These are phyloP conservation scores for Cyphellophora attinorum DNA, from an alignment of 2,329 filamentous ascomycete species.

Conservation along the genomic window DNA sequence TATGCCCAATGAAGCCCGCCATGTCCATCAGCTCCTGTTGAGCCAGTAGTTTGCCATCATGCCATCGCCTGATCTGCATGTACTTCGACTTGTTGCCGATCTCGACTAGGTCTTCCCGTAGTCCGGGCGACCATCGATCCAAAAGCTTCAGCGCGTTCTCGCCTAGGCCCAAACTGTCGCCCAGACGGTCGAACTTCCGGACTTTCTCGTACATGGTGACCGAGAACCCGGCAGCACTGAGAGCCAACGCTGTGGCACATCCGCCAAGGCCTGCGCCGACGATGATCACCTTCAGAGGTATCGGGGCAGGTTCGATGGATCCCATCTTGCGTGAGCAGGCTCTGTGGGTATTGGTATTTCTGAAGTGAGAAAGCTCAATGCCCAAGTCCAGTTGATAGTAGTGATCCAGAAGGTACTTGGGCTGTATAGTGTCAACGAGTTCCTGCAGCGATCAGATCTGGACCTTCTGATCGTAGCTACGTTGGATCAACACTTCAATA, in stretches of 20 bases:
- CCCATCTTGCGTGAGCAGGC: too few species aligned
- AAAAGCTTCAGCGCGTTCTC: slow-evolving; percentile 20
- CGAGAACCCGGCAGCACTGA: slow-evolving; percentile 50
- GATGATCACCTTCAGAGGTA: slow-evolving; percentile 15
- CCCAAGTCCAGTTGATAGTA: too few species aligned
- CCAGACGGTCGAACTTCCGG: slow-evolving; percentile 33
- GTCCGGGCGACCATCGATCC: slow-evolving; percentile 25
- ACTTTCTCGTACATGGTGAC: slow-evolving; percentile 45
- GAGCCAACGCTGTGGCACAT: slow-evolving; percentile 54
- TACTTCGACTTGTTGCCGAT: slow-evolving; percentile 24
- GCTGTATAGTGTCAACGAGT: too few species aligned
- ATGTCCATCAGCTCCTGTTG: slow-evolving; percentile 23
- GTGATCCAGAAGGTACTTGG: too few species aligned
- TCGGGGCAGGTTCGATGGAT: too few species aligned
- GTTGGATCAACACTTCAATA: too few species aligned
- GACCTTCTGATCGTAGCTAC: too few species aligned
- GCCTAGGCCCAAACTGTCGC: slow-evolving; percentile 27
- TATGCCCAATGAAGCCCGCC: slow-evolving; percentile 50
- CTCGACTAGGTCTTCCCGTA: slow-evolving; percentile 42
- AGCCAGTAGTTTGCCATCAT: slow-evolving; percentile 25
- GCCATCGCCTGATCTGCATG: slow-evolving; percentile 25
- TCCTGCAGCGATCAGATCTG: too few species aligned
- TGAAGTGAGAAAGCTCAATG: too few species aligned
- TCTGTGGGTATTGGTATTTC: too few species aligned
- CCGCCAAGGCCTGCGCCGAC: slow-evolving; percentile 46